Evolutionary conservation across 2,329 filamentous ascomycete species (phyloP), one percentile per base, ranked within the genome.

Genomic region (Trichoderma koningiopsis): DNA sequence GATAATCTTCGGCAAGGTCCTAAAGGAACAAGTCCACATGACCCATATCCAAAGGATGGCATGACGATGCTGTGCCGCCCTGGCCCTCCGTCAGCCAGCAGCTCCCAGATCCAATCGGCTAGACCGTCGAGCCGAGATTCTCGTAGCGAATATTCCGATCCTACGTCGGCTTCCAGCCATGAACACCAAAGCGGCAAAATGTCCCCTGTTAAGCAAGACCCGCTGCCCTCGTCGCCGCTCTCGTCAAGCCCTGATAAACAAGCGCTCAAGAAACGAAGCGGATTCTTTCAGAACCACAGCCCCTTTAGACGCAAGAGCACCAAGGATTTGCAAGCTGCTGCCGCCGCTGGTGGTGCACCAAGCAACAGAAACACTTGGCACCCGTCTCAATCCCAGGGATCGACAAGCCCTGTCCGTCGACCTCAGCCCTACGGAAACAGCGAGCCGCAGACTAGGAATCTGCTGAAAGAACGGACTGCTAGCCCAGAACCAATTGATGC

Each of bases 21-120:
- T 29, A 88, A 92, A 70, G 85, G 89, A 4, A 81, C 88, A 16
- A 87, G 97, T 3, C 94, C 95, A 16, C 94, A 97, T 75, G 96
- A 98, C 74, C 93, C 96, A 11, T 97, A 97, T 77, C 94, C 95
- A 0, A 88, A 91, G 79, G 95, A 98, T 77, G 95, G 94, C 5
- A 98, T 98, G 94, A 97, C 95, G 0, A 97, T 98, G 88, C 91
- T 97, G 72, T 98, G 95, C 80, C 89, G 94, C 70, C 90, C 92
- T 49, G 91, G 89, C 4, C 87, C 90, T 49, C 76, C 77, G 19
- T 81, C 88, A 81, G 80, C 94, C 86, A 80, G 79, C 43, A 81
- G 80, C 71, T 83, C 82, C 5, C 80, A 86, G 27, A 67, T 67
- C 11, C 64, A 67, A 37, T 89, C 89, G 29, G 89, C 87, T 61